Evolutionary conservation across 1,284 basidiomycete genomes (phyloP).

Genomic region (Sporisorium reilianum): DNA sequence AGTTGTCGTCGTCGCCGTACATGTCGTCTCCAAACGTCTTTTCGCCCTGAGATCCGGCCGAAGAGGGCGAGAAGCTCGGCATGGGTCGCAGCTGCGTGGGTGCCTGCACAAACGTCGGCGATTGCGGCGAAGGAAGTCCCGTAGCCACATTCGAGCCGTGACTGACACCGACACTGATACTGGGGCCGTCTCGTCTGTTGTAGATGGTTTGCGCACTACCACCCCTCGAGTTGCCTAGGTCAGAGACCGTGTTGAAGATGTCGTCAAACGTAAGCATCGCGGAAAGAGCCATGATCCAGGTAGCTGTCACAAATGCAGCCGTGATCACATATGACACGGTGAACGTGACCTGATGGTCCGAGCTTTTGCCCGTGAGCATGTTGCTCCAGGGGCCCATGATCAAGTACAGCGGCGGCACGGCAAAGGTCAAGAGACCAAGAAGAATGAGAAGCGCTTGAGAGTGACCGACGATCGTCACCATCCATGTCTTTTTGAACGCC

Average conservation of each 20-base stretch:
- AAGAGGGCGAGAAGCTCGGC: conserved; percentile 10
- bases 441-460: conserved; percentile 6
- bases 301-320: conserved; percentile 6
- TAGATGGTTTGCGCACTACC: too few species aligned
- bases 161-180: neutral
- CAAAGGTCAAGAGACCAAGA: neutral
- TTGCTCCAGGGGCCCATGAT: conserved; percentile 12
- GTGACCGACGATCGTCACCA: conserved; percentile 24
- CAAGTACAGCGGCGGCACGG: conserved; percentile 7
- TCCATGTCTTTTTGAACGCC: conserved; percentile 30
- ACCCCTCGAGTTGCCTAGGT: neutral
- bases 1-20: neutral
- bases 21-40: neutral
- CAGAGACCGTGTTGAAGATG: conserved; percentile 21
- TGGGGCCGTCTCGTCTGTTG: neutral
- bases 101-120: neutral
- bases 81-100: conserved; percentile 4
- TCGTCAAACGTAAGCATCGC: conserved; percentile 22
- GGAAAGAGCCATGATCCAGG: conserved; percentile 9
- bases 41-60: neutral
- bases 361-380: neutral
- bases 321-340: conserved; percentile 18
- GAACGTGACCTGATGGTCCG: conserved; percentile 18
- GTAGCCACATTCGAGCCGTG: neutral
- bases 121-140: neutral